Evolutionary conservation across 1,139 yeast genomes (phyloP).

Genomic region (Saccharomyces uvarum): DNA sequence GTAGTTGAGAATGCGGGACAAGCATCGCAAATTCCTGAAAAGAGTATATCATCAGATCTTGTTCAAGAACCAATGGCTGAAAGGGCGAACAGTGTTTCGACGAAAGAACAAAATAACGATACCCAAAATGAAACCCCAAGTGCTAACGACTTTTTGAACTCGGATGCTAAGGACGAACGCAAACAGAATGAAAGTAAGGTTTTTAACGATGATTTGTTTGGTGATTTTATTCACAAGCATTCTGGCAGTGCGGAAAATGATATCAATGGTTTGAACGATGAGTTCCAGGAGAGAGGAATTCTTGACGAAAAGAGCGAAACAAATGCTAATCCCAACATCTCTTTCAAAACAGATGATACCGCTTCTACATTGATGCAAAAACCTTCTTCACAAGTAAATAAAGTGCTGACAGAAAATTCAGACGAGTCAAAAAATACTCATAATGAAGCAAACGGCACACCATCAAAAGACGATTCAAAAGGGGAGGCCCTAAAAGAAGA

Average conservation of each 20-base stretch:
- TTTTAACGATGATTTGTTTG: constrained; percentile 26
- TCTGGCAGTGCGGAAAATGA: constrained; percentile 1
- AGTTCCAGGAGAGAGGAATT: neutral
- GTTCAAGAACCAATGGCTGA: neutral
- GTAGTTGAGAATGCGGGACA: neutral
- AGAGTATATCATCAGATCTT: neutral
- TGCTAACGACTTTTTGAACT: neutral
- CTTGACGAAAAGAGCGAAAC: neutral
- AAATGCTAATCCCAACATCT: neutral
- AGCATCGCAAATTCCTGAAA: neutral
- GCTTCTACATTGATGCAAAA: neutral
- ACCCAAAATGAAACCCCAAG: neutral
- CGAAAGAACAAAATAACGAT: neutral
- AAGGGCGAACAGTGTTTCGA: neutral
- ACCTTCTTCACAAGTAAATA: neutral
- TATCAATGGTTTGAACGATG: neutral
- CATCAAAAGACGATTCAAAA: neutral
- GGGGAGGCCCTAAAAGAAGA: neutral
- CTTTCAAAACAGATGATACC: neutral
- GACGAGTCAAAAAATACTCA: neutral
- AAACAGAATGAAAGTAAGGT: constrained; percentile 13
- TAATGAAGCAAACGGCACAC: neutral
- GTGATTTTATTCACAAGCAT: constrained; percentile 16
- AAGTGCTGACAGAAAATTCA: neutral
- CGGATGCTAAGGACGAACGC: neutral